phyloP scores from a whole-genome alignment of 2,329 filamentous ascomycete species.

The Cercospora zeina region DNA sequence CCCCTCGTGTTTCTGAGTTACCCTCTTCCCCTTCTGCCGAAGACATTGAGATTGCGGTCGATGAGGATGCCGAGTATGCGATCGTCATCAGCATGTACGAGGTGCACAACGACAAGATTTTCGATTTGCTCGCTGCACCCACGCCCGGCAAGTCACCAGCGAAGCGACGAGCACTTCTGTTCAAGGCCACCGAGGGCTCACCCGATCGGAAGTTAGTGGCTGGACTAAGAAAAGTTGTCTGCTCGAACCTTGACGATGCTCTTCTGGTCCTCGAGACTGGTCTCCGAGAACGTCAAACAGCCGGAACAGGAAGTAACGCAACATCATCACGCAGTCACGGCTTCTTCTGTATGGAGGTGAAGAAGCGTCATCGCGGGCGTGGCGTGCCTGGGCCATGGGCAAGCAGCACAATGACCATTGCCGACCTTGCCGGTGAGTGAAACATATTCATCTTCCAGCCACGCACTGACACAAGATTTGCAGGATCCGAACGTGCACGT shows the following conservation, averaged over 20 bases:
- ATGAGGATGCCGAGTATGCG: slow-evolving; percentile 74
- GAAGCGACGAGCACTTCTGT: slow-evolving; percentile 77
- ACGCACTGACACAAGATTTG: slow-evolving; percentile 27
- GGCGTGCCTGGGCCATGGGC: slow-evolving; percentile 64
- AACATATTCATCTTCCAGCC: not conserved
- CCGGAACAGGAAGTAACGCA: slow-evolving; percentile 90
- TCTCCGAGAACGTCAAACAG: slow-evolving; percentile 79
- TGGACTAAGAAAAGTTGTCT: slow-evolving; percentile 86
- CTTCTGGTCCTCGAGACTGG: slow-evolving; percentile 88
- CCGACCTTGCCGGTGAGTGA: slow-evolving; percentile 74
- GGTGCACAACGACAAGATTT: slow-evolving; percentile 97
- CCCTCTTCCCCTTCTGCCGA: slow-evolving; percentile 75
- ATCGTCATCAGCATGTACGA: slow-evolving; percentile 97
- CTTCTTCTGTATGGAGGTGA: slow-evolving; percentile 94
- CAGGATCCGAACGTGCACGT: slow-evolving; percentile 80
- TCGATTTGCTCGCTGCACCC: slow-evolving; percentile 75
- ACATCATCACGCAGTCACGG: slow-evolving; percentile 90
- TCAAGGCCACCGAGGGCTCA: slow-evolving; percentile 86
- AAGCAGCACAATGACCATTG: slow-evolving; percentile 78
- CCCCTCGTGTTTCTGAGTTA: slow-evolving; percentile 68
- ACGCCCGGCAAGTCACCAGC: slow-evolving; percentile 55
- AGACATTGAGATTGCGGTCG: slow-evolving; percentile 65
- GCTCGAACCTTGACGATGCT: slow-evolving; percentile 77
- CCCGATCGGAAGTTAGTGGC: slow-evolving; percentile 93
- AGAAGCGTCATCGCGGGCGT: slow-evolving; percentile 64